Conservation (phyloP, 441 rosid species). For the Euphorbia corollata region DNA sequence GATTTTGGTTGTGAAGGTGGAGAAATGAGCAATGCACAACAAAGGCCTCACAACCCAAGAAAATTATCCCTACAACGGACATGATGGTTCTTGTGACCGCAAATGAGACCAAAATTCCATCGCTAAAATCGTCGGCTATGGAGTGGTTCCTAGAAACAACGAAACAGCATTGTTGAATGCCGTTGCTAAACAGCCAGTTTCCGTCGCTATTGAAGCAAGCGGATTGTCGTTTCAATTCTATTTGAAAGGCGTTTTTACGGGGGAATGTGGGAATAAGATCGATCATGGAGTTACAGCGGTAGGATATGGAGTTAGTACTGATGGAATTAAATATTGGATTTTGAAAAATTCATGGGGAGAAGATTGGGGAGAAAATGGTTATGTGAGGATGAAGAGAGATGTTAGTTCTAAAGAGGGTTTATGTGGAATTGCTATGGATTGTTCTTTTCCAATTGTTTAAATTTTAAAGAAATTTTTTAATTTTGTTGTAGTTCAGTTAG, state of each 20-base stretch:
- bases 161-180: conserved; percentile 40
- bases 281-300: conserved; percentile 56
- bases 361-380: conserved; percentile 64
- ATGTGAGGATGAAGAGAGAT: conserved; percentile 41
- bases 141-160: conserved; percentile 27
- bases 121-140: conserved; percentile 37
- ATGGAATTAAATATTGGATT: conserved; percentile 41
- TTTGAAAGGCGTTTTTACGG: conserved; percentile 40
- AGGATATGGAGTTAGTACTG: conserved; percentile 47
- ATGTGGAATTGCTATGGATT: conserved; percentile 61
- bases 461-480: not conserved
- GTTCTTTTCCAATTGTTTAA: conserved; percentile 50
- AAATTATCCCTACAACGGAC: conserved; percentile 52
- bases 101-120: conserved; percentile 8
- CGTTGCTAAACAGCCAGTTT: conserved; percentile 51
- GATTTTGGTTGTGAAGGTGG: conserved; percentile 66
- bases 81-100: conserved; percentile 34
- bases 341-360: conserved; percentile 75
- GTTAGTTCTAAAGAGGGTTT: conserved; percentile 27
- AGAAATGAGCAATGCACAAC: conserved; percentile 43
- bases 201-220: conserved; percentile 64
- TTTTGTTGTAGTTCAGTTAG: not conserved
- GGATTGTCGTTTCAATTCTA: conserved; percentile 50
- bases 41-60: conserved; percentile 43
- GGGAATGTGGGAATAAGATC: conserved; percentile 41